A percentile compares a stretch with the other conserved stretches of the same genome.
These are phyloP conservation scores for Venturia oleaginea DNA, from an alignment of 2,329 filamentous ascomycete genomes.

Conservation along the genomic window DNA sequence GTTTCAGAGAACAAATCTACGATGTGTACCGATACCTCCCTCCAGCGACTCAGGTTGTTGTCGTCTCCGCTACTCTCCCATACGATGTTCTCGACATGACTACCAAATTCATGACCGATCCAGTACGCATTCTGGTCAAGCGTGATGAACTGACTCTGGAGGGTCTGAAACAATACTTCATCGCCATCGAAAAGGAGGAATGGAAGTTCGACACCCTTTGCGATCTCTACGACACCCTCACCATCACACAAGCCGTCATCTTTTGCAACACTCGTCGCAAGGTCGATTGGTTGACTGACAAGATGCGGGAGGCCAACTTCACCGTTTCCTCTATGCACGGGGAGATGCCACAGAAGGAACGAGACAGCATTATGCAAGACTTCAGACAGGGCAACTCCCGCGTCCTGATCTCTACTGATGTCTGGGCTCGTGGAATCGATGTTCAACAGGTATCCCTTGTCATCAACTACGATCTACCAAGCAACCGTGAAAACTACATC, in stretches of 20 bases:
- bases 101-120: conserved; percentile 99
- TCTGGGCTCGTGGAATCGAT: conserved; percentile 97
- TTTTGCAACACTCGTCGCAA: conserved; percentile 99
- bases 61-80: conserved; percentile 90
- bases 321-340: conserved; percentile 98
- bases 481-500: conserved; percentile 99
- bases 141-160: conserved; percentile 97
- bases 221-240: conserved; percentile 96
- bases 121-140: conserved; percentile 93
- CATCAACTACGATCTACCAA: conserved; percentile 97
- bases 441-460: conserved; percentile 97
- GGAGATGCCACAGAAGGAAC: conserved; percentile 97
- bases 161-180: conserved; percentile 98
- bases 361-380: conserved; percentile 98
- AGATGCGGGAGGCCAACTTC: conserved; percentile 98
- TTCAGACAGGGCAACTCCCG: conserved; percentile 94
- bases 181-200: conserved; percentile 97
- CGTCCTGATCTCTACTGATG: conserved; percentile 93
- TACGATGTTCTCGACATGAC: conserved; percentile 99
- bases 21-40: conserved; percentile 96
- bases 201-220: conserved; percentile 99
- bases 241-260: conserved; percentile 97
- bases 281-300: conserved; percentile 98
- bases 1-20: conserved; percentile 98
- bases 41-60: conserved; percentile 94